A percentile compares a stretch with the other conserved stretches of the same genome.
phyloP scores from a whole-genome alignment of 1,284 basidiomycete species.

The Naganishia sp. region DNA sequence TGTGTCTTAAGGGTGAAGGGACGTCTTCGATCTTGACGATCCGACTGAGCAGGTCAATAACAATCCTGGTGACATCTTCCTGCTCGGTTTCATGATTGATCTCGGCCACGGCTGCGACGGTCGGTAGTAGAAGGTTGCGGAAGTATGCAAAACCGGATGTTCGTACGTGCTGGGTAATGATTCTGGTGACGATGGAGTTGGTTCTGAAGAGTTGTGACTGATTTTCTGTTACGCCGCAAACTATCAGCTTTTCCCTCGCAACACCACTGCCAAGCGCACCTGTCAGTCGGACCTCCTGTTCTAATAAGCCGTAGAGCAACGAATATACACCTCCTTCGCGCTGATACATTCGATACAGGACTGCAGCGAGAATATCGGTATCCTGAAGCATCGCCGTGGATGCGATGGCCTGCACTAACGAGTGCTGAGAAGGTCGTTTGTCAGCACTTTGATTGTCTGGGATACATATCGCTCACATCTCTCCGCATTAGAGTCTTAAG shows the following conservation, averaged over 20 bases:
- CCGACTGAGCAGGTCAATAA: conserved; percentile 18
- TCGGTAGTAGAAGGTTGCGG: conserved; percentile 23
- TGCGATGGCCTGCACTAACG: conserved; percentile 27
- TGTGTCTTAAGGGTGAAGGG: conserved; percentile 23
- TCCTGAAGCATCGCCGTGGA: conserved; percentile 58
- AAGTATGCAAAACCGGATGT: conserved; percentile 63
- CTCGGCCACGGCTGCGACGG: conserved; percentile 10
- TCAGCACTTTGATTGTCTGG: background rate
- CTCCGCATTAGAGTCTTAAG: conserved; percentile 24
- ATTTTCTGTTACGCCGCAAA: conserved; percentile 59
- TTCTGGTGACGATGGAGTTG: conserved; percentile 80
- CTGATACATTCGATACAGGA: conserved; percentile 84
- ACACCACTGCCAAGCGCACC: conserved; percentile 58
- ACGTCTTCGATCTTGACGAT: conserved; percentile 20
- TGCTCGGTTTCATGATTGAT: conserved; percentile 17
- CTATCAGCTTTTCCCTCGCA: conserved; percentile 27
- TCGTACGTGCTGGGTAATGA: conserved; percentile 79
- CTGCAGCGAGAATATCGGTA: conserved; percentile 73
- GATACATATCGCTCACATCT: conserved; percentile 12
- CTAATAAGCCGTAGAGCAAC: conserved; percentile 78
- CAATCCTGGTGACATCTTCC: conserved; percentile 1
- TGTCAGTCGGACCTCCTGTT: conserved; percentile 72
- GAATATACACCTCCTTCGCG: conserved; percentile 67
- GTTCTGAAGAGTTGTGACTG: conserved; percentile 79
- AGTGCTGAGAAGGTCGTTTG: background rate